Evolutionary conservation across 2,329 filamentous ascomycete species (phyloP), one percentile per base, ranked within the genome.

Genomic region (Triangularia setosa): DNA sequence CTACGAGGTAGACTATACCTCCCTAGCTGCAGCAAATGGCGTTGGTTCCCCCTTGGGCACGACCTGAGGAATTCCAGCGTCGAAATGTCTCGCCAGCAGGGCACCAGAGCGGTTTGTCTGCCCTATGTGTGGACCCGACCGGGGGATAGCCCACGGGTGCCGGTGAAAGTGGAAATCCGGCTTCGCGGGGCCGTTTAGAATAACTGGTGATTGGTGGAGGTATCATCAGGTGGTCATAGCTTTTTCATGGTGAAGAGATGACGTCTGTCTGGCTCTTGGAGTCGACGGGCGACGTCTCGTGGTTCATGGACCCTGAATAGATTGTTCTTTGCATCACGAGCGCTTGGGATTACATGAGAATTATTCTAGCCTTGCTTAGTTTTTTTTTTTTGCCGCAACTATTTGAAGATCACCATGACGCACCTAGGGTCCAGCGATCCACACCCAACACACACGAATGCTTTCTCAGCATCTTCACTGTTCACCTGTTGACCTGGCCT

Each of bases 381-480:
- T 44, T 44, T 14, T 18, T 44, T 44, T 35, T 44, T 44, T 44
- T 44, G 35, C 35, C 35, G 35, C 35, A 44, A 18, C 35, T 11
- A 44, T 44, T n/a, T n/a, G 35, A 48, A 21, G 12, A 28, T 55
- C 52, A 55, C 23, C 23, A 55, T 27, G 52, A 55, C 52, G 52
- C 40, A 53, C 16, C 44, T 54, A 48, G 62, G 62, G 58, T 60
- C 58, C 57, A 60, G 44, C 56, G 52, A 57, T 60, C 57, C 27
- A 18, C 23, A 21, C 24, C 12, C 23, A 16, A 48, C 53, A 64
- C 58, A 61, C 58, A 64, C 62, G 44, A 59, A 24, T 61, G n/a
- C 40, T 48, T 14, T 48, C 35, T 44, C n/a, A 44, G 35, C n/a
- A 48, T 18, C n/a, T 11, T 48, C 40, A 48, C 40, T 16, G 14